phyloP scores from a whole-genome alignment of 1,284 basidiomycete genomes.

The Farysia itapuensis region DNA sequence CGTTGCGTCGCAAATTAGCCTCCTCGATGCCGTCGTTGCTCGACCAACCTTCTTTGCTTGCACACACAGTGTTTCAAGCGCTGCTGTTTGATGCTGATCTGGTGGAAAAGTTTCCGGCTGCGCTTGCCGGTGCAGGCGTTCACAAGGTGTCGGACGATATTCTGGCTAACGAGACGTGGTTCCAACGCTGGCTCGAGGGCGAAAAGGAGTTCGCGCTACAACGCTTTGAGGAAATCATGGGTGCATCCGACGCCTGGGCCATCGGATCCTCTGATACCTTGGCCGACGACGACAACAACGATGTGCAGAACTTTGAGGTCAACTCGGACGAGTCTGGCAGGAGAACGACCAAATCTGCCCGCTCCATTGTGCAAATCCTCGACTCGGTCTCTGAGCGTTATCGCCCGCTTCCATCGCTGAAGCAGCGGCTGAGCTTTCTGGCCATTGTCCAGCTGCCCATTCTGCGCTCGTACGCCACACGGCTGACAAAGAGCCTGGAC shows the following conservation, averaged over 20 bases:
- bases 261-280: conserved; percentile 68
- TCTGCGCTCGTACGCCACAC: conserved; percentile 73
- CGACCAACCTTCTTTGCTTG: conserved; percentile 77
- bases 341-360: conserved; percentile 45
- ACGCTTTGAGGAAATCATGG: conserved; percentile 80
- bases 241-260: conserved; percentile 81
- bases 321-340: background rate
- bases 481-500: conserved; percentile 81
- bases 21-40: conserved; percentile 71
- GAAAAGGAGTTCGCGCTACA: conserved; percentile 70
- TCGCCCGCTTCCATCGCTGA: conserved; percentile 75
- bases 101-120: conserved; percentile 61
- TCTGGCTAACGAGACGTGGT: conserved; percentile 81
- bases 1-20: conserved; percentile 43
- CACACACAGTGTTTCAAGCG: conserved; percentile 92
- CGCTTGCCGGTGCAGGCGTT: conserved; percentile 26
- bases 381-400: conserved; percentile 72
- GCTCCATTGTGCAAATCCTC: conserved; percentile 37
- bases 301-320: background rate
- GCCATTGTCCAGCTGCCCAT: conserved; percentile 81
- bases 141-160: conserved; percentile 68
- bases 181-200: conserved; percentile 75
- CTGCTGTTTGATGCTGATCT: conserved; percentile 82
- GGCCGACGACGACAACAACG: conserved; percentile 64
- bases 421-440: conserved; percentile 80